phyloP scores from a whole-genome alignment of 257 asterid species.

The Nyctanthes arbortristis region DNA sequence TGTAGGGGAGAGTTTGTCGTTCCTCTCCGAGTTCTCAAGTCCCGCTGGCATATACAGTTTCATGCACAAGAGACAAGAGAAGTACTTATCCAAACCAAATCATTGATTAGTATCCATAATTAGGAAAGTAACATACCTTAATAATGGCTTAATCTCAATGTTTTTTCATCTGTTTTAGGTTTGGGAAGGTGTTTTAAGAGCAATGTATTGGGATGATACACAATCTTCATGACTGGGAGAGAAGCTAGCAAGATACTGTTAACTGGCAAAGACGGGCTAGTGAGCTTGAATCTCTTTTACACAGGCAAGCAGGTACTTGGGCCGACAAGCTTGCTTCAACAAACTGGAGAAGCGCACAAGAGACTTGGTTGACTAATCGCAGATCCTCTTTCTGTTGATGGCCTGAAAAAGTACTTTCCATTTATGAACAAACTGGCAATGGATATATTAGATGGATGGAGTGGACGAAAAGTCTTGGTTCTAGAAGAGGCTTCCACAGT shows the following conservation, averaged over 20 bases:
- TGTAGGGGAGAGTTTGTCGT: slow-evolving; percentile 72
- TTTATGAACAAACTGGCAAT: slow-evolving; percentile 65
- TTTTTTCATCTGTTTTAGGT: slow-evolving; percentile 32
- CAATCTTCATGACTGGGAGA: slow-evolving; percentile 79
- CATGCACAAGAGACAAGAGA: slow-evolving; percentile 71
- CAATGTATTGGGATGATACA: slow-evolving; percentile 67
- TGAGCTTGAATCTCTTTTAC: slow-evolving; percentile 75
- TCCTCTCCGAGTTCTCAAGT: slow-evolving; percentile 64
- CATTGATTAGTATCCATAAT: not conserved
- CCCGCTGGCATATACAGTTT: slow-evolving; percentile 73
- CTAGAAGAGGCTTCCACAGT: slow-evolving; percentile 85
- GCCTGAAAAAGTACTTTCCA: slow-evolving; percentile 65
- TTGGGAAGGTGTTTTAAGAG: slow-evolving; percentile 94
- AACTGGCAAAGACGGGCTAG: slow-evolving; percentile 85
- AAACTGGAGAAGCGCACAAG: slow-evolving; percentile 78
- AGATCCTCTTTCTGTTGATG: slow-evolving; percentile 77
- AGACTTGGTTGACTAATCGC: slow-evolving; percentile 66
- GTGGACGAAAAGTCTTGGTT: slow-evolving; percentile 46
- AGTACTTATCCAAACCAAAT: slow-evolving; percentile 32
- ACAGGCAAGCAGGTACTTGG: slow-evolving; percentile 88
- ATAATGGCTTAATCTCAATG: slow-evolving; percentile 15
- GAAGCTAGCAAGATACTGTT: slow-evolving; percentile 74
- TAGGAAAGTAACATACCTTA: not conserved
- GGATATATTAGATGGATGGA: slow-evolving; percentile 75
- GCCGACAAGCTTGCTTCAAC: slow-evolving; percentile 79